Base-by-base conservation (phyloP, 352 stramenopile species). In the Phytophthora sojae region DNA sequence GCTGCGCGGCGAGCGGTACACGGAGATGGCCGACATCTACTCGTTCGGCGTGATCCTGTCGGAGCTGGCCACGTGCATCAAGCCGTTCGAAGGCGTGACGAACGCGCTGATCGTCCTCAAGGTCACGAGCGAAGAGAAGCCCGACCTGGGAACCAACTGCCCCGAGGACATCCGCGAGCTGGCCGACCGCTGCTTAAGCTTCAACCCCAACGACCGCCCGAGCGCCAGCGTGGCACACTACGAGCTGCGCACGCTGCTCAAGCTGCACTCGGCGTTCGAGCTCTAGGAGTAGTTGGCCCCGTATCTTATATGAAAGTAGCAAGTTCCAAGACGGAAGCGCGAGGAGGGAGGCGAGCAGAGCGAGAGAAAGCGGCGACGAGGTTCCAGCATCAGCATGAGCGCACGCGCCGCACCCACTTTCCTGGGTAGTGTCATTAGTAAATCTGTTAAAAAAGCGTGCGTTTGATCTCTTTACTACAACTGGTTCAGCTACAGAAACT, bases 1-100 rank as follows among this genome's bases (percentile, higher is more conserved):
- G 51, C 64, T 96, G 53, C 81, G 87, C 0, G 85, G 89, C 11
- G 89, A 94, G 61, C 82, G 86, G n/a, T 96, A 94, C 76, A 96
- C 82, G 4, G 89, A 96, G 64, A 92, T 85, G 77, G 88, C 89
- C 4, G 89, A 96, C 66, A 92, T 96, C 30, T 96, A 96, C 74
- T 96, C 89, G 49, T 94, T 96, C 56, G 89, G 89, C 19, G 86
- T 95, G 9, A 80, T 96, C 17, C 61, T 96, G 52, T 88, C 85
- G 3, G 89, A 96, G 75, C 57, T 96, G 37, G 76, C 80, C 21
- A 95, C 84, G 47, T 89, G 82, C 56, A 63, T 71, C 32, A 86
- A 89, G 61, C 84, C 85, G 7, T 93, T 93, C 52, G 83, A 92
- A 8, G 83, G 84, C 21, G 73, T 90, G 19, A 89, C 79, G 53